A percentile compares a stretch with the other conserved stretches of the same genome.
phyloP scores from a whole-genome alignment of 352 stramenopile genomes.

The Globisporangium ultimum region DNA sequence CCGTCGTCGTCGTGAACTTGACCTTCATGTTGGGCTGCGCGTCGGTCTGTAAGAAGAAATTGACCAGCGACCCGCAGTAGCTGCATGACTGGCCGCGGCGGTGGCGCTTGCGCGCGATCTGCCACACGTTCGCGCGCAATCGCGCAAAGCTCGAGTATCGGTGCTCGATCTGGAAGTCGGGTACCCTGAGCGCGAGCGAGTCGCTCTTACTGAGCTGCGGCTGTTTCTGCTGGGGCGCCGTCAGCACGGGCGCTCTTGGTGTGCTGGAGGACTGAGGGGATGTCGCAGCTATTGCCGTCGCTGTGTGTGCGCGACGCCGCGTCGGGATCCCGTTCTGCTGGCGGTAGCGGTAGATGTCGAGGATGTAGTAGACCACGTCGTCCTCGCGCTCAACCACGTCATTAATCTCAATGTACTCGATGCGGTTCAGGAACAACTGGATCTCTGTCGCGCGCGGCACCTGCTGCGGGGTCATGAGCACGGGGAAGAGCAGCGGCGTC shows the following conservation, averaged over 20 bases:
- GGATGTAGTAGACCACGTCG: constrained; percentile 46
- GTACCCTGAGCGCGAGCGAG: constrained; percentile 14
- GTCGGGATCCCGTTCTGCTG: constrained; percentile 51
- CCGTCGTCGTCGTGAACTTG: constrained; percentile 42
- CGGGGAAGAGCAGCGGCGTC: constrained; percentile 40
- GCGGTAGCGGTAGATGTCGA: constrained; percentile 57
- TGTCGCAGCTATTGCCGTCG: not conserved
- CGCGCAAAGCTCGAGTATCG: constrained; percentile 63
- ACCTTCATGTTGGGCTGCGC: constrained; percentile 44
- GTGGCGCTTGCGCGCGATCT: constrained; percentile 48
- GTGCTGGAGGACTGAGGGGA: constrained; percentile 14
- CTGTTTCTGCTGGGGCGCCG: constrained; percentile 8
- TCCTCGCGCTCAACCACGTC: constrained; percentile 46
- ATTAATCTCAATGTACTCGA: constrained; percentile 59
- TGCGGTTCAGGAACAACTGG: constrained; percentile 48
- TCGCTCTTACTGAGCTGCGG: constrained; percentile 3
- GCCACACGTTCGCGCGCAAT: constrained; percentile 40
- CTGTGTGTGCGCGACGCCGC: constrained; percentile 4
- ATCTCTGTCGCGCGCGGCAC: constrained; percentile 54
- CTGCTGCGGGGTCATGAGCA: constrained; percentile 42
- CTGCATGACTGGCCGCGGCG: constrained; percentile 34
- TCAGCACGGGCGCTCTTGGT: not conserved
- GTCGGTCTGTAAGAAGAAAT: constrained; percentile 38
- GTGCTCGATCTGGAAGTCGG: constrained; percentile 61
- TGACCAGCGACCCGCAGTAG: constrained; percentile 43